These are phyloP conservation scores for Akanthomyces muscarius DNA, from an alignment of 2,329 filamentous ascomycete genomes.

Conservation along the genomic window DNA sequence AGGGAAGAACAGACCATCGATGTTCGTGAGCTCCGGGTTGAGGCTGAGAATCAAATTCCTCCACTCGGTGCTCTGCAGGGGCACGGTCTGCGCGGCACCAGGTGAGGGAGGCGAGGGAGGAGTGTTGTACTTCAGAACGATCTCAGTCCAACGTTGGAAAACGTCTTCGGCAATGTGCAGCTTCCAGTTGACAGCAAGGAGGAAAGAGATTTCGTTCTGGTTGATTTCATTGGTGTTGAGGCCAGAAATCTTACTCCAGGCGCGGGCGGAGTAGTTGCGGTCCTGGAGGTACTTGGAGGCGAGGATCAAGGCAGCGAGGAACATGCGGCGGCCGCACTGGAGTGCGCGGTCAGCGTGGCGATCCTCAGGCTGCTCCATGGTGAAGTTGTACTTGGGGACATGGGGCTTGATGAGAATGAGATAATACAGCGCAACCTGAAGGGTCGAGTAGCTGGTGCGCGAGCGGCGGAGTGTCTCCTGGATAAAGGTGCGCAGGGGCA, in stretches of 20 bases:
- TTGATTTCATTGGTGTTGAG: conserved; percentile 91
- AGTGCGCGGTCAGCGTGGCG: conserved; percentile 71
- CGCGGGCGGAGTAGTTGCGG: conserved; percentile 92
- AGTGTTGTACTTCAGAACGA: conserved; percentile 81
- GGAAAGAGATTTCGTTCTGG: conserved; percentile 90
- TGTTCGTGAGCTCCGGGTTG: conserved; percentile 55
- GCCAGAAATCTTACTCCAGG: conserved; percentile 99
- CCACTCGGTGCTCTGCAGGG: conserved; percentile 52
- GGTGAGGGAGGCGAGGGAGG: conserved; percentile 58
- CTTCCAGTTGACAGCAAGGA: conserved; percentile 87
- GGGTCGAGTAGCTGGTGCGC: conserved; percentile 92
- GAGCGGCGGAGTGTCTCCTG: conserved; percentile 95
- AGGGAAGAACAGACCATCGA: conserved; percentile 46
- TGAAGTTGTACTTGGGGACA: conserved; percentile 79
- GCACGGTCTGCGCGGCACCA: conserved; percentile 41
- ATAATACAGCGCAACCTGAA: conserved; percentile 96
- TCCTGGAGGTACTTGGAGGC: conserved; percentile 98
- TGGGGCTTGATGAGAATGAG: conserved; percentile 89
- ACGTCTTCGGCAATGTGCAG: conserved; percentile 86
- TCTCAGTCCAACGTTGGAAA: conserved; percentile 91
- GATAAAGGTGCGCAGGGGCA: conserved; percentile 92
- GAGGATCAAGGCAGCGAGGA: conserved; percentile 87
- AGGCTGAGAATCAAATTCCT: conserved; percentile 55
- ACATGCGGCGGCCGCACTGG: conserved; percentile 96
- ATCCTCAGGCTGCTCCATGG: conserved; percentile 77